These are phyloP conservation scores for Zychaea mexicana DNA, from an alignment of 371 early-diverging fungal species.

Conservation along the genomic window DNA sequence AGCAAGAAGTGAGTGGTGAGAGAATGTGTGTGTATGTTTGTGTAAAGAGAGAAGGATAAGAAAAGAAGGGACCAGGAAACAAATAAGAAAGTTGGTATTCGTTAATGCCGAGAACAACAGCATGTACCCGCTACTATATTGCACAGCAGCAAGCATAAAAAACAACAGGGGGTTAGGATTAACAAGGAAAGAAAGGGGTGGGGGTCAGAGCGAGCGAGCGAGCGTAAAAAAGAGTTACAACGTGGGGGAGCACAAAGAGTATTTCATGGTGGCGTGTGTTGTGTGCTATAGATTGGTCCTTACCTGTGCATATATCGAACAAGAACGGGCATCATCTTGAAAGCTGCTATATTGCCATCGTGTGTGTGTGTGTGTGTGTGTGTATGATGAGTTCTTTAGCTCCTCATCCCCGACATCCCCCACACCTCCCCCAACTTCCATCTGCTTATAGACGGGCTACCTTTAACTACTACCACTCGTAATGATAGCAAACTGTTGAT, in stretches of 20 bases:
- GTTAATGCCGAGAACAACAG: not conserved
- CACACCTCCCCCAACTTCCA: no score
- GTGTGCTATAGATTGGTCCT: not conserved
- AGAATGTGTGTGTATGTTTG: not conserved
- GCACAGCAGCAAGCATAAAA: not conserved
- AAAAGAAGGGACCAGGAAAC: not conserved
- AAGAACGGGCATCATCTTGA: no score
- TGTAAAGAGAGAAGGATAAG: not conserved
- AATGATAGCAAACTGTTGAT: slow-evolving; percentile 1
- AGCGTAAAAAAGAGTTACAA: no score
- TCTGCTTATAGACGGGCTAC: no score
- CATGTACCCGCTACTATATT: no score
- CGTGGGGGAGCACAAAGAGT: not conserved
- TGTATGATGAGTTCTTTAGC: no score
- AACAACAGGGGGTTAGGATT: not conserved
- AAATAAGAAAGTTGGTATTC: not conserved
- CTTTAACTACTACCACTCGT: not conserved
- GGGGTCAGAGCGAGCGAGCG: not conserved
- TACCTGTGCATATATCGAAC: not conserved
- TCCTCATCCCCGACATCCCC: no score
- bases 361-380: no score
- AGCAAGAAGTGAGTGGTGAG: not conserved
- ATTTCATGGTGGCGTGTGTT: not conserved
- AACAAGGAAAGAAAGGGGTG: not conserved
- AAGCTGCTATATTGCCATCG: no score